These are phyloP conservation scores for Zanthoxylum bungeanum DNA, from an alignment of 345 rosid genomes.

Conservation along the genomic window DNA sequence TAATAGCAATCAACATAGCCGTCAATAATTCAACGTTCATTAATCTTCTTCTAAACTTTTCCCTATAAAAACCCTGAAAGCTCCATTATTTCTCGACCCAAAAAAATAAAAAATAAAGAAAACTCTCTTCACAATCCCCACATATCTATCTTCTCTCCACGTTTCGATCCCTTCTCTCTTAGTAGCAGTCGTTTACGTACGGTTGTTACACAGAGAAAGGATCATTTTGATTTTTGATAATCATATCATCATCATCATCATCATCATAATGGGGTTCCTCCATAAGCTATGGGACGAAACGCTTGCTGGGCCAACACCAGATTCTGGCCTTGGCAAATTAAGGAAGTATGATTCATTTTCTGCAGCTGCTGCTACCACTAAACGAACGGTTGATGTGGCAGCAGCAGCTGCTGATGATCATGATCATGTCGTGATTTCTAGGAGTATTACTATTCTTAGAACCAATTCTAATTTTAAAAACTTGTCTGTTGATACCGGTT, in stretches of 20 bases:
- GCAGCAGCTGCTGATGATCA: too few relatives aligned
- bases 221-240: neutral
- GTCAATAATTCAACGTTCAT: constrained; percentile 3
- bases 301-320: constrained; percentile 85
- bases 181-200: constrained; percentile 43
- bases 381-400: too few relatives aligned
- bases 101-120: neutral
- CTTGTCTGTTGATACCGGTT: constrained; percentile 33
- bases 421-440: constrained; percentile 29
- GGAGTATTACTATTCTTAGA: constrained; percentile 62
- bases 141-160: too few relatives aligned
- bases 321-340: constrained; percentile 57
- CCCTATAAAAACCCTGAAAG: constrained; percentile 33
- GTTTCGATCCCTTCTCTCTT: constrained; percentile 37
- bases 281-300: constrained; percentile 96
- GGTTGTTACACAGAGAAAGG: constrained; percentile 42
- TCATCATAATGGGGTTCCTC: constrained; percentile 81
- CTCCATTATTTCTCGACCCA: constrained; percentile 12
- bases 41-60: neutral
- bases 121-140: constrained; percentile 25
- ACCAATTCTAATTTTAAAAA: constrained; percentile 27
- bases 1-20: constrained; percentile 20
- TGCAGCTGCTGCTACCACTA: too few relatives aligned
- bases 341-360: constrained; percentile 53
- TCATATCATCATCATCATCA: constrained; percentile 17